Evolutionary conservation across 169 alveolate genomes (phyloP).

Genomic region (Sarcocystis neurona): DNA sequence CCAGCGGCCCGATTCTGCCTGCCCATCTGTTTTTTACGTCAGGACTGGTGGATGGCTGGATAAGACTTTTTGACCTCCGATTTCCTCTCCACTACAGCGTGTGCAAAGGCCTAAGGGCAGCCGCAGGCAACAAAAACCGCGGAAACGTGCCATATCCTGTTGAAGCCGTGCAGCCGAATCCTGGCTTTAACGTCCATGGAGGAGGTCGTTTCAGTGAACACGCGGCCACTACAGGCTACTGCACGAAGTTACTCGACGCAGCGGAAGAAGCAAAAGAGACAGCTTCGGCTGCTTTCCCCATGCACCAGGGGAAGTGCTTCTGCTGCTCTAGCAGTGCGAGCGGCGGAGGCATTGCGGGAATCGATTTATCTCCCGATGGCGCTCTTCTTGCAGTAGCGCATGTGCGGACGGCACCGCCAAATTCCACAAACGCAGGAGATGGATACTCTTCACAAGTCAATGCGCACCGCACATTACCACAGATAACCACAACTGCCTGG

Average conservation of each 20-base stretch:
- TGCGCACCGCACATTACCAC: too few species aligned
- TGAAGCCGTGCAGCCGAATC: conserved; percentile 43
- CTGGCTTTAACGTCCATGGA: too few species aligned
- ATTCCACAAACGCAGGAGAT: too few species aligned
- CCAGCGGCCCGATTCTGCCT: conserved; percentile 27
- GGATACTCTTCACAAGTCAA: too few species aligned
- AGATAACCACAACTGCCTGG: too few species aligned
- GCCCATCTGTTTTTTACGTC: conserved; percentile 49
- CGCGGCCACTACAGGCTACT: too few species aligned
- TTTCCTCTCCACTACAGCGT: conserved; percentile 59
- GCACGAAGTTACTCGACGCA: too few species aligned
- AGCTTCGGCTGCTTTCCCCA: background rate
- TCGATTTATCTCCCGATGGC: conserved; percentile 62
- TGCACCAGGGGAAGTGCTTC: background rate
- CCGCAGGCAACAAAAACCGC: conserved; percentile 27
- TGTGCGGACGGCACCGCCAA: conserved; percentile 4
- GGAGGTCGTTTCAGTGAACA: too few species aligned
- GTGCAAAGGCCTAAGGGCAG: background rate
- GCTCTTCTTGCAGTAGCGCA: conserved; percentile 48
- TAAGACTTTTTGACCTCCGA: conserved; percentile 59
- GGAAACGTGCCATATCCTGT: conserved; percentile 49
- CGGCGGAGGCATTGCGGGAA: conserved; percentile 25
- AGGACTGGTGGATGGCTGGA: conserved; percentile 62
- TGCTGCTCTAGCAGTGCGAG: background rate
- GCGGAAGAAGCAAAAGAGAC: background rate